A percentile compares a stretch with the other conserved stretches of the same genome.
phyloP scores from a whole-genome alignment of 148 eudicot species.

The Limonium bicolor region DNA sequence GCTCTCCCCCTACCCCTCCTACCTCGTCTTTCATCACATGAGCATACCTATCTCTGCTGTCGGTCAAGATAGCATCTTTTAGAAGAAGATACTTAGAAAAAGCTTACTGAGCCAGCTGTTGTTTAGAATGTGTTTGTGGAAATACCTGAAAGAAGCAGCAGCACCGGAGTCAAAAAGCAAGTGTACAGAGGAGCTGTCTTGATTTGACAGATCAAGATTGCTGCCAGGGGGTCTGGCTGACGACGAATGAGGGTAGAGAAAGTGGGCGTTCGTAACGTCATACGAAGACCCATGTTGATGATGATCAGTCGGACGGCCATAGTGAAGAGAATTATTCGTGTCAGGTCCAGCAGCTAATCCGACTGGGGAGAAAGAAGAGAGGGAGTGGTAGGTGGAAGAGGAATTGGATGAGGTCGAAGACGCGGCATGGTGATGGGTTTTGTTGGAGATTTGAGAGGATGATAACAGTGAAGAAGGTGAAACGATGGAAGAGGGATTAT shows the following conservation, averaged over 20 bases:
- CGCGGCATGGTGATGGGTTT: neutral
- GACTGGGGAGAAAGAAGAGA: conserved; percentile 10
- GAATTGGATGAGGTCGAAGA: neutral
- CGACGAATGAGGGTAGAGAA: conserved; percentile 29
- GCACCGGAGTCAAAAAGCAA: conserved; percentile 1
- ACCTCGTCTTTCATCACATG: conserved; percentile 27
- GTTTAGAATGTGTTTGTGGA: neutral
- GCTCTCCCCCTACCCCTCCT: conserved; percentile 15
- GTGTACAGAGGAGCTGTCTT: conserved; percentile 2
- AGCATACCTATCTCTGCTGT: conserved; percentile 23
- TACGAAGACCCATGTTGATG: conserved; percentile 2
- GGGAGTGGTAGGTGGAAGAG: conserved; percentile 10
- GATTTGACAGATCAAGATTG: conserved; percentile 4
- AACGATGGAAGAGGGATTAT: conserved; percentile 6
- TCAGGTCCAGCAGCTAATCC: conserved; percentile 6
- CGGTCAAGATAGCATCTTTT: neutral
- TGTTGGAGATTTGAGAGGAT: conserved; percentile 18
- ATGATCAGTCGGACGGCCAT: neutral
- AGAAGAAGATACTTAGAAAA: neutral
- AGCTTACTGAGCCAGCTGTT: neutral
- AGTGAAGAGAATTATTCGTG: neutral
- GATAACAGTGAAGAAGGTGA: conserved; percentile 15
- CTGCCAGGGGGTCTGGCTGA: conserved; percentile 9
- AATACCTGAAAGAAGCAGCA: conserved; percentile 6
- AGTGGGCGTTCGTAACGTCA: conserved; percentile 10